Percentiles rank a stretch among this genome's conserved stretches.
Conservation (phyloP, 148 eudicot species). For the Dysphania ambrosioides region DNA sequence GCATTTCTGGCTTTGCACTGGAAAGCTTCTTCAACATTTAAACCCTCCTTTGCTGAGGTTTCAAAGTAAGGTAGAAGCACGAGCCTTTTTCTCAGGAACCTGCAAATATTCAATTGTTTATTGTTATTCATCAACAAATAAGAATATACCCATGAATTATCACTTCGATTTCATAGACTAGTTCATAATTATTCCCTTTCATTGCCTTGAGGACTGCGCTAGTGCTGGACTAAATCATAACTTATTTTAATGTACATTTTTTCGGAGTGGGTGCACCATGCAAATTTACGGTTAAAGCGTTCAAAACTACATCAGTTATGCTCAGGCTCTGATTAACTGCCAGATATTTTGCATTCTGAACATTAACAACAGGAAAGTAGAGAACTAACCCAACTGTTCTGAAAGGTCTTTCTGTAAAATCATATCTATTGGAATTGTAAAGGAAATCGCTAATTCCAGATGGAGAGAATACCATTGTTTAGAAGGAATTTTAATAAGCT, state of each 20-base stretch:
- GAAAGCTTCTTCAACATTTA: constrained; percentile 93
- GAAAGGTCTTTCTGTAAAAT: too few species aligned
- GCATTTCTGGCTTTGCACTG: constrained; percentile 91
- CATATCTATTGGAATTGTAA: too few species aligned
- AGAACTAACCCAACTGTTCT: background rate
- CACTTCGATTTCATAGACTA: constrained; percentile 62
- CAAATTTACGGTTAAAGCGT: too few species aligned
- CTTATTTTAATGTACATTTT: constrained; percentile 45
- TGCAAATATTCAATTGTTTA: constrained; percentile 19
- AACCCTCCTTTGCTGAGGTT: constrained; percentile 92
- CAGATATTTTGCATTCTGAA: constrained; percentile 80
- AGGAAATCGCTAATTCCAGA: too few species aligned
- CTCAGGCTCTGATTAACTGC: constrained; percentile 57
- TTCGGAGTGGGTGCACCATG: too few species aligned
- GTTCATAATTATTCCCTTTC: constrained; percentile 52
- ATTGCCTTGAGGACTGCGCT: constrained; percentile 64
- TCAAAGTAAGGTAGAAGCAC: constrained; percentile 94
- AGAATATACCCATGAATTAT: constrained; percentile 36
- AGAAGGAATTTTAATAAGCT: too few species aligned
- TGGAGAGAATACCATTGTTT: too few species aligned
- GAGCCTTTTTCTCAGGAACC: constrained; percentile 97
- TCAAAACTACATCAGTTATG: constrained; percentile 56
- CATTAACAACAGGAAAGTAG: background rate
- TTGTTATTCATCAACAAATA: constrained; percentile 2
- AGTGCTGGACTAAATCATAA: constrained; percentile 68